A percentile compares a stretch with the other conserved stretches of the same genome.
Evolutionary conservation across 345 rosid genomes (phyloP).

Genomic region (Citrus hindsii): DNA sequence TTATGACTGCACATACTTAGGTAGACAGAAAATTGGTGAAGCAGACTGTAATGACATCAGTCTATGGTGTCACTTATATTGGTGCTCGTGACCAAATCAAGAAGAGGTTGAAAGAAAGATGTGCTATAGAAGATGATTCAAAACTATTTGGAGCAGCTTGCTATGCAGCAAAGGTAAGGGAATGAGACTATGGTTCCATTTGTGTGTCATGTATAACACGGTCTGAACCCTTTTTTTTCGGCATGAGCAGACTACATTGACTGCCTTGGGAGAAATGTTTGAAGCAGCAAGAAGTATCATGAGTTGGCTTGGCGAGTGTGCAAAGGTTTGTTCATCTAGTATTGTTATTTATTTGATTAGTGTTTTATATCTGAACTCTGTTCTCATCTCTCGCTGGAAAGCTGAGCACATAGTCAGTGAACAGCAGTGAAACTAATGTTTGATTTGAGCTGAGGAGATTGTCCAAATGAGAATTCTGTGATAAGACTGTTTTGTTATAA

Average conservation of each 20-base stretch:
- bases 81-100: constrained; percentile 98
- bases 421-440: neutral
- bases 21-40: constrained; percentile 95
- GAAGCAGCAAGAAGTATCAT: constrained; percentile 92
- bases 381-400: neutral
- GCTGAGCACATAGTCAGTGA: neutral
- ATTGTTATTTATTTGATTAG: constrained; percentile 1
- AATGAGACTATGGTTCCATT: neutral
- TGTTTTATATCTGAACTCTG: neutral
- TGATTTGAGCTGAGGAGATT: neutral
- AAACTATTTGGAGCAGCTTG: constrained; percentile 61
- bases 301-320: constrained; percentile 98
- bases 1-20: constrained; percentile 38
- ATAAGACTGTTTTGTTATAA: neutral
- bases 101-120: constrained; percentile 83
- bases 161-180: constrained; percentile 89
- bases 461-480: neutral
- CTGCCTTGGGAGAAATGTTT: constrained; percentile 96
- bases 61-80: constrained; percentile 91
- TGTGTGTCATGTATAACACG: constrained; percentile 1
- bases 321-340: constrained; percentile 56
- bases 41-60: constrained; percentile 99
- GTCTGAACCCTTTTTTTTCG: constrained; percentile 9
- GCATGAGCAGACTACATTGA: constrained; percentile 70
- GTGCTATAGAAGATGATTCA: constrained; percentile 56